Base-by-base conservation (phyloP, 75 land plant genomes). In the Pinus tabuliformis region DNA sequence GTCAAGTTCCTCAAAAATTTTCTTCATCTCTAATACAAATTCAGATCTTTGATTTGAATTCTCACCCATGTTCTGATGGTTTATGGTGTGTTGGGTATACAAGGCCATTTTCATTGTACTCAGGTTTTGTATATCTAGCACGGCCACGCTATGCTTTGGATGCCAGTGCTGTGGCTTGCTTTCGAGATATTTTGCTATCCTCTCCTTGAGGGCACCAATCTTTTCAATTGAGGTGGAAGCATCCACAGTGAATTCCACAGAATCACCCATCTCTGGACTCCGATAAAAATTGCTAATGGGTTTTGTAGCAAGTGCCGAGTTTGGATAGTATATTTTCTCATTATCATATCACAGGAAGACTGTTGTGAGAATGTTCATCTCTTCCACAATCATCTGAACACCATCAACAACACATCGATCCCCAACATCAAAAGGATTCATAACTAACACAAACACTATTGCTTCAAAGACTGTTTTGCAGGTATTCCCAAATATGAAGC, bases 381-480 rank as follows among this genome's bases (percentile, higher is more conserved):
- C 90, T 70, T 91, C 93, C 0, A 91, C 91, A 37, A 82, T 72
- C 88, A 91, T 79, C 91, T 91, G 84, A 12, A 87, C 85, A 42
- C 93, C 91, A 84, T 91, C 93, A 62, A 91, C 64, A 49, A 91
- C 85, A 75, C 86, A 84, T 3, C 93, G 82, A 72, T 91, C 93
- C 20, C 93, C 93, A 30, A 91, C 93, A 80, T 91, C 93, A 82
- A 85, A 91, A 56, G 93, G 93, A 65, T 89, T 89, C 76, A 83
- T 82, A 20, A 88, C 85, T 59, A 91, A 91, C 14, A 86, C 85
- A 76, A 91, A 91, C 54, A 91, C 83, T 57, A 91, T 88, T 33
- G 86, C 85, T 75, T 91, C 93, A 80, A 91, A 91, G 14, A 76
- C 61, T 26, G 84, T 88, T 81, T 84, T 91, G 80, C 73, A 72